These are phyloP conservation scores for Psilocybe cubensis DNA, from an alignment of 768 basidiomycete species.

Conservation along the genomic window DNA sequence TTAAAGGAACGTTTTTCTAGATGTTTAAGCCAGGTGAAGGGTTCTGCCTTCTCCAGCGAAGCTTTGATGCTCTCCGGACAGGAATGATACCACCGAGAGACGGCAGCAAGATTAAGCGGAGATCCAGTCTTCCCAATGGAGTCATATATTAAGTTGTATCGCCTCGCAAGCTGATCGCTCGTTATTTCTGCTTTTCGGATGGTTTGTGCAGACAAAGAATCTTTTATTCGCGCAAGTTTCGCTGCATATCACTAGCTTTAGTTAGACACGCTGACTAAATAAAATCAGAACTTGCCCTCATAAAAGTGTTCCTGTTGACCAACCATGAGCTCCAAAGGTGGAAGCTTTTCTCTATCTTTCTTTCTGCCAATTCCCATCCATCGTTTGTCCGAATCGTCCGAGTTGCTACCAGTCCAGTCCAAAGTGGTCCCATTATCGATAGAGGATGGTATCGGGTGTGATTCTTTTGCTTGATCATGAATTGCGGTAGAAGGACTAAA, in stretches of 20 bases:
- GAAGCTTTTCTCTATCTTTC: constrained; percentile 55
- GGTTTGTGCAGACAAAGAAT: constrained; percentile 53
- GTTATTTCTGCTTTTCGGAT: constrained; percentile 67
- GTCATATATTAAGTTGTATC: constrained; percentile 61
- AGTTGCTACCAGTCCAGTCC: constrained; percentile 68
- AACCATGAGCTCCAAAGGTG: constrained; percentile 45
- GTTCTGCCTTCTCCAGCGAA: constrained; percentile 67
- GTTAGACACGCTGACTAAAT: not conserved
- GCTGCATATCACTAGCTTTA: constrained; percentile 38
- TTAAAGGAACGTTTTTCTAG: constrained; percentile 47
- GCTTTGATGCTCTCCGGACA: constrained; percentile 50
- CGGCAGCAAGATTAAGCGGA: constrained; percentile 49
- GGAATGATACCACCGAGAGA: constrained; percentile 63
- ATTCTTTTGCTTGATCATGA: constrained; percentile 29
- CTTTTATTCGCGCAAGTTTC: constrained; percentile 58
- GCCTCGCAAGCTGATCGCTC: constrained; percentile 64
- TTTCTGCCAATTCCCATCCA: constrained; percentile 68
- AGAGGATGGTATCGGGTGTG: constrained; percentile 72
- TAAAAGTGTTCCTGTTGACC: constrained; percentile 66
- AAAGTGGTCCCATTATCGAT: constrained; percentile 70
- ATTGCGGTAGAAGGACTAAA: constrained; percentile 67
- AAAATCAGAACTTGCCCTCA: constrained; percentile 42
- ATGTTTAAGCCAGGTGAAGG: constrained; percentile 76
- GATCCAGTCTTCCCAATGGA: constrained; percentile 29
- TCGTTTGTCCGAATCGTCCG: constrained; percentile 64